phyloP scores from a whole-genome alignment of 495 filamentous ascomycete species.

The Symbiotaphrina buchneri region DNA sequence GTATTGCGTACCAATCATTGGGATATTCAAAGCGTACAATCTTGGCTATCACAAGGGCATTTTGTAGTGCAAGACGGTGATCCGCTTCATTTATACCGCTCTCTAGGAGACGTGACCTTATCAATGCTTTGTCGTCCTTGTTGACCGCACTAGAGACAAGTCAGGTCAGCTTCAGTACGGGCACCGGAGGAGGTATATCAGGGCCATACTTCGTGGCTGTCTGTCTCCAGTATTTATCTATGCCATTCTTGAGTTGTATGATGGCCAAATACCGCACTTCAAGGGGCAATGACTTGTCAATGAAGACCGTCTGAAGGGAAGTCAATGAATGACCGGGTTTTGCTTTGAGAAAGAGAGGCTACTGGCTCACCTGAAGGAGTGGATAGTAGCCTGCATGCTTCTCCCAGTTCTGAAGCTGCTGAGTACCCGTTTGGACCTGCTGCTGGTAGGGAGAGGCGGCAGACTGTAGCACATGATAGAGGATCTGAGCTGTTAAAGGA shows the following conservation, averaged over 20 bases:
- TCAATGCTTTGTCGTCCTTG: slow-evolving; percentile 48
- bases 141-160: slow-evolving; percentile 31
- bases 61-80: slow-evolving; percentile 53
- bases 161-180: slow-evolving; percentile 2
- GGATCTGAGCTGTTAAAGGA: slow-evolving; percentile 38
- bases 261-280: slow-evolving; percentile 73
- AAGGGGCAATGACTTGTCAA: slow-evolving; percentile 48
- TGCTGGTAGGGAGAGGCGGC: slow-evolving; percentile 53
- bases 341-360: too few species aligned
- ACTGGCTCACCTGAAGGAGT: slow-evolving; percentile 58
- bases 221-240: slow-evolving; percentile 83
- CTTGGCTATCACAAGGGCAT: slow-evolving; percentile 71
- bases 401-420: slow-evolving; percentile 79
- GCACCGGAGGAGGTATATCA: too few species aligned
- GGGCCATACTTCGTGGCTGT: slow-evolving; percentile 39
- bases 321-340: slow-evolving; percentile 1
- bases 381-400: slow-evolving; percentile 48
- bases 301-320: slow-evolving; percentile 38
- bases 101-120: slow-evolving; percentile 49
- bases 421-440: slow-evolving; percentile 53
- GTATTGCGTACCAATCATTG: slow-evolving; percentile 38
- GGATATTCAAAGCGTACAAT: slow-evolving; percentile 79
- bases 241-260: slow-evolving; percentile 87
- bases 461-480: slow-evolving; percentile 45
- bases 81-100: slow-evolving; percentile 54